These are phyloP conservation scores for Amoebophrya sp. DNA, from an alignment of 169 alveolate species.

Conservation along the genomic window DNA sequence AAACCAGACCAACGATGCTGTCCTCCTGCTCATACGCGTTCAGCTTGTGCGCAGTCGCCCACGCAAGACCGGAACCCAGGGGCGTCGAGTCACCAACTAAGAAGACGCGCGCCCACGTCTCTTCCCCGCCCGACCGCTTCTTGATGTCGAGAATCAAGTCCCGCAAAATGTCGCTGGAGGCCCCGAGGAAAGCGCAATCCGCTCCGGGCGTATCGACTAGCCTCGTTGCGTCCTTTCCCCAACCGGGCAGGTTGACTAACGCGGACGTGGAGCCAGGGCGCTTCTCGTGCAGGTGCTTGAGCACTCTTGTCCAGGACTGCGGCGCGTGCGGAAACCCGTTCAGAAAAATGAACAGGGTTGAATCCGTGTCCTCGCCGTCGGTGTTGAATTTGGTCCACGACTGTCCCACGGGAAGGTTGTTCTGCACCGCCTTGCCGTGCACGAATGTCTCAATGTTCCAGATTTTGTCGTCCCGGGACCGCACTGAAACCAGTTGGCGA, in stretches of 20 bases:
- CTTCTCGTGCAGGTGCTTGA: neutral
- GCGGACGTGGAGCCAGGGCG: neutral
- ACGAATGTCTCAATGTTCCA: neutral
- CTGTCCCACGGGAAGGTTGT: neutral
- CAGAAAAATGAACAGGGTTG: neutral
- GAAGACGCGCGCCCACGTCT: neutral
- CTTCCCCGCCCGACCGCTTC: neutral
- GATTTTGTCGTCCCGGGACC: neutral
- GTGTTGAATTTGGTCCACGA: neutral
- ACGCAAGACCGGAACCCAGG: neutral
- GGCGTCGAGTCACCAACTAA: neutral
- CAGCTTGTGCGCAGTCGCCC: slow-evolving; percentile 16
- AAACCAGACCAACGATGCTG: neutral
- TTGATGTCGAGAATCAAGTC: neutral
- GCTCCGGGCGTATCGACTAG: neutral
- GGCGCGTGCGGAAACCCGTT: slow-evolving; percentile 6
- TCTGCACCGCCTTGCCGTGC: neutral
- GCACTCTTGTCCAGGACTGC: neutral
- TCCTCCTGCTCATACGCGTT: neutral
- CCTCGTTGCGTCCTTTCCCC: slow-evolving; percentile 1
- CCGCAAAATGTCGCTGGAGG: neutral
- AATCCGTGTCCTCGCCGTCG: neutral
- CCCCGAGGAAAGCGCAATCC: neutral
- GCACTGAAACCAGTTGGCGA: neutral
- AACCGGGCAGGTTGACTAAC: slow-evolving; percentile 5